Evolutionary conservation across 345 rosid species (phyloP).

Genomic region (Murraya koenigii): DNA sequence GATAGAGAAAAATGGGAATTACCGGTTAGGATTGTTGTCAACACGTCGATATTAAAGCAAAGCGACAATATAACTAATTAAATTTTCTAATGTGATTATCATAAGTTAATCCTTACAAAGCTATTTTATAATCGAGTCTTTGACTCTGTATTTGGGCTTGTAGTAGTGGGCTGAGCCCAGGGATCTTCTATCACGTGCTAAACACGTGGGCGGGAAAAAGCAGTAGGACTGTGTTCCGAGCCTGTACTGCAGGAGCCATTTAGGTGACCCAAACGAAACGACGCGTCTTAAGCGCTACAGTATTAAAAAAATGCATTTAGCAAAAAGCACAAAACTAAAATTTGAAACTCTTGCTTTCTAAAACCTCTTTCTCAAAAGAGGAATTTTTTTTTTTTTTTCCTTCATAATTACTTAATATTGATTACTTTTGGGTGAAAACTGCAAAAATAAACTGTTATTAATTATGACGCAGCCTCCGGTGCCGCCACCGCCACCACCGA

Average conservation of each 20-base stretch:
- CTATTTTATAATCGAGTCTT: not conserved
- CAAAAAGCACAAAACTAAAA: not conserved
- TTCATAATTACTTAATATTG: not conserved
- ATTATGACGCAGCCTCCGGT: constrained; percentile 73
- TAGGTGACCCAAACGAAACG: not conserved
- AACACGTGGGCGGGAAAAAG: not conserved
- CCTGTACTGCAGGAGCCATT: not conserved
- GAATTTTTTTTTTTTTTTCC: too few species aligned
- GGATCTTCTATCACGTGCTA: not conserved
- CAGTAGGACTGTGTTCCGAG: not conserved
- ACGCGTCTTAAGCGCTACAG: constrained; percentile 6
- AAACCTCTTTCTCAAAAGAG: not conserved
- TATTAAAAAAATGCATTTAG: not conserved
- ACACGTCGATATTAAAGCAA: too few species aligned
- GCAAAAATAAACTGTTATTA: constrained; percentile 1
- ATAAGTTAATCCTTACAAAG: not conserved
- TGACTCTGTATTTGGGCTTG: not conserved
- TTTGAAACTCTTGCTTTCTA: not conserved
- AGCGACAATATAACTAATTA: too few species aligned
- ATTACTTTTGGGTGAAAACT: not conserved
- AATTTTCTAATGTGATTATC: too few species aligned
- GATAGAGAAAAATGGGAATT: too few species aligned
- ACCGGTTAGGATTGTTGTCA: too few species aligned
- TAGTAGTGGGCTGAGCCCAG: too few species aligned
- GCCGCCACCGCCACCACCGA: constrained; percentile 47